Evolutionary conservation across 179 eudicot genomes (phyloP).

Genomic region (Spergularia azorica): DNA sequence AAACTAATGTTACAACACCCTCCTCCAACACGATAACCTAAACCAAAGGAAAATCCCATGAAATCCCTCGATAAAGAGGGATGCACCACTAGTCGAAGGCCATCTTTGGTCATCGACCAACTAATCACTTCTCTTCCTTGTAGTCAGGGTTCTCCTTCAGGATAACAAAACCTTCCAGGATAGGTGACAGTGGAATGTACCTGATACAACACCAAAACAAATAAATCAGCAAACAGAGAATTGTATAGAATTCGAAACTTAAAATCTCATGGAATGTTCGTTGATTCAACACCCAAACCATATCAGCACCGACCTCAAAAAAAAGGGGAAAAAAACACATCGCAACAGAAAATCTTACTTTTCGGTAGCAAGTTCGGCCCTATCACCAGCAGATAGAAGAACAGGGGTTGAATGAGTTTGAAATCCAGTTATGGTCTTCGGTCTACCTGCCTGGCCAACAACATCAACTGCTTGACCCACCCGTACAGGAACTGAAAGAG

Average conservation of each 20-base stretch:
- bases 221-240: conserved; percentile 3
- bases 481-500: conserved; percentile 86
- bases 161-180: conserved; percentile 90
- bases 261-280: background rate
- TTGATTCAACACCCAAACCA: background rate
- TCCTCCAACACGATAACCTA: background rate
- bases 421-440: conserved; percentile 95
- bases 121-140: conserved; percentile 58
- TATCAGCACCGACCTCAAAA: no score
- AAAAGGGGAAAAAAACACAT: no score
- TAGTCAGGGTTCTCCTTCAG: conserved; percentile 92
- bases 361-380: conserved; percentile 96
- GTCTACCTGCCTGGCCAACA: conserved; percentile 97
- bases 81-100: background rate
- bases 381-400: conserved; percentile 85
- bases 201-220: conserved; percentile 34
- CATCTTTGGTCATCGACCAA: background rate
- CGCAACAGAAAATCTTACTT: conserved; percentile 45
- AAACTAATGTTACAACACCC: conserved; percentile 25
- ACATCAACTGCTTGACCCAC: conserved; percentile 99
- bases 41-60: background rate
- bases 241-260: background rate
- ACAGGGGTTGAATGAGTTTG: conserved; percentile 97
- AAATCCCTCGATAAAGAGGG: background rate
- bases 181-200: conserved; percentile 83